phyloP scores from a whole-genome alignment of 371 early-diverging fungal genomes.

The Funneliformis caledonium region DNA sequence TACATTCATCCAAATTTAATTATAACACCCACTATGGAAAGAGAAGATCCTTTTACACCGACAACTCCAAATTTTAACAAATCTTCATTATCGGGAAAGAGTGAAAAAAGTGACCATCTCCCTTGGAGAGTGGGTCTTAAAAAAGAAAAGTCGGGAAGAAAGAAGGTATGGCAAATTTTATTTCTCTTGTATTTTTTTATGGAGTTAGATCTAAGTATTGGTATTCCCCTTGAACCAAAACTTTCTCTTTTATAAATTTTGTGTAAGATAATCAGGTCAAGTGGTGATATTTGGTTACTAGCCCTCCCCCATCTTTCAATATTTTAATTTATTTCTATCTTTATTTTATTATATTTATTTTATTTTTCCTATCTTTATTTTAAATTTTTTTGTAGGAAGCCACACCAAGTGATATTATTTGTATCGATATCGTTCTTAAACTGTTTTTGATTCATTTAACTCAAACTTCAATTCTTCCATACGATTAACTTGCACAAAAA shows the following conservation, averaged over 20 bases:
- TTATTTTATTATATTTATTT: neutral
- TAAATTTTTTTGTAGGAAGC: slow-evolving; percentile 34
- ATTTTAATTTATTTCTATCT: neutral
- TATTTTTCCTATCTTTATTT: slow-evolving; percentile 10
- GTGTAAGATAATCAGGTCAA: neutral
- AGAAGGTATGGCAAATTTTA: slow-evolving; percentile 12
- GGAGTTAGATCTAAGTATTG: neutral
- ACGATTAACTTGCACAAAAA: neutral
- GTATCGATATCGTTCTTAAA: neutral
- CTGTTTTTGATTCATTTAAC: neutral
- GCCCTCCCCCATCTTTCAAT: neutral
- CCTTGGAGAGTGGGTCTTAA: slow-evolving; percentile 3
- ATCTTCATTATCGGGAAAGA: no score
- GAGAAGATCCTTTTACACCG: slow-evolving; percentile 14
- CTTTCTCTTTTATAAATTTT: no score
- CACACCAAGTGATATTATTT: slow-evolving; percentile 5
- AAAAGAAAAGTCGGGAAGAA: slow-evolving; percentile 10
- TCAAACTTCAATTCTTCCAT: neutral
- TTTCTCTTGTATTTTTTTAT: neutral
- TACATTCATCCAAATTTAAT: neutral
- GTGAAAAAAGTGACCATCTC: slow-evolving; percentile 1
- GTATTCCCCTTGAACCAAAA: neutral
- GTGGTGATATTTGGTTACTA: neutral
- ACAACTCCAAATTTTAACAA: neutral
- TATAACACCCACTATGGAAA: slow-evolving; percentile 19